A percentile compares a stretch with the other conserved stretches of the same genome.
Evolutionary conservation across 2,329 filamentous ascomycete species (phyloP).

Genomic region (Arthroderma uncinatum): DNA sequence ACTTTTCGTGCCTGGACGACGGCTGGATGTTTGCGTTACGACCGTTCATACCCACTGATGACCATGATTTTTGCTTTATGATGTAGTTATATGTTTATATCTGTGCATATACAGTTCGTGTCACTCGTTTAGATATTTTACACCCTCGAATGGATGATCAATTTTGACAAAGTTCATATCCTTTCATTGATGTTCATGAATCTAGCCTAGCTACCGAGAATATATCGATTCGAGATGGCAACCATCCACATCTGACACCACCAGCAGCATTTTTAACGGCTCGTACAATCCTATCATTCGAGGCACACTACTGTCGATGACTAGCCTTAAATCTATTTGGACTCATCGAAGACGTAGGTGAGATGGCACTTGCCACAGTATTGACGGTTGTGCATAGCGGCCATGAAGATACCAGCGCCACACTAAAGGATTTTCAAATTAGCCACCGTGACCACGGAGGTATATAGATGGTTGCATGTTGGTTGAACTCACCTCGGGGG

Average conservation of each 20-base stretch:
- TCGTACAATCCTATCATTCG: not conserved
- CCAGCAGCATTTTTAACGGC: not conserved
- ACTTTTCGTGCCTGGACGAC: not conserved
- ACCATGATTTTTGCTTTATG: not conserved
- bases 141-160: not conserved
- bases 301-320: not conserved
- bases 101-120: not conserved
- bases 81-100: slow-evolving; percentile 1
- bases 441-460: slow-evolving; percentile 27
- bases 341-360: slow-evolving; percentile 60
- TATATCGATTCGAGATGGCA: not conserved
- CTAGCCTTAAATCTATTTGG: slow-evolving; percentile 37
- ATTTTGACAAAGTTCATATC: slow-evolving; percentile 1
- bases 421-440: slow-evolving; percentile 48
- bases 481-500: slow-evolving; percentile 59
- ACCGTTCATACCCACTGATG: not conserved
- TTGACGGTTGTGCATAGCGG: slow-evolving; percentile 98
- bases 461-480: not conserved
- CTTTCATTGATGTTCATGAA: slow-evolving; percentile 4
- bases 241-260: not conserved
- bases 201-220: not conserved
- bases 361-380: slow-evolving; percentile 72
- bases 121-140: not conserved
- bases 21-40: not conserved
- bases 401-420: slow-evolving; percentile 99